These are phyloP conservation scores for Haplographium delicatum DNA, from an alignment of 495 filamentous ascomycete species.

Conservation along the genomic window DNA sequence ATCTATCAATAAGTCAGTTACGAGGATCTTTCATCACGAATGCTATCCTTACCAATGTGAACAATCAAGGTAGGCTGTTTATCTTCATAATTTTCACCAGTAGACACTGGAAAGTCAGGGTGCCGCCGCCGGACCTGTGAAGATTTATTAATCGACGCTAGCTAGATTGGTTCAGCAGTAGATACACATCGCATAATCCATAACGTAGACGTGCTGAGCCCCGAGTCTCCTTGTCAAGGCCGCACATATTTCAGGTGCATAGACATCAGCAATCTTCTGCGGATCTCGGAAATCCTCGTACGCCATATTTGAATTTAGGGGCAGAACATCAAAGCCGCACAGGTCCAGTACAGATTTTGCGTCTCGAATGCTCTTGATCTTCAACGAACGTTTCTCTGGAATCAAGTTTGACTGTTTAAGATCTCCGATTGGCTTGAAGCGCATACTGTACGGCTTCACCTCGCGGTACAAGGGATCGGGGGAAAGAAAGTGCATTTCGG, in stretches of 20 bases:
- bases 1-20: background rate
- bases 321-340: background rate
- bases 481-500: conserved; percentile 1
- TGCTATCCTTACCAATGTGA: conserved; percentile 8
- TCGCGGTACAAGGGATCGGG: background rate
- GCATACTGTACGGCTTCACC: conserved; percentile 5
- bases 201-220: background rate
- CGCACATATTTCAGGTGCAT: background rate
- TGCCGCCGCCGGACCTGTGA: conserved; percentile 2
- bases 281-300: conserved; percentile 5
- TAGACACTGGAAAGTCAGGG: background rate
- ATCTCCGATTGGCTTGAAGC: background rate
- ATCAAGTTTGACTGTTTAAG: conserved; percentile 1
- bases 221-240: background rate
- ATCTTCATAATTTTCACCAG: background rate
- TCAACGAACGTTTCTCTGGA: background rate
- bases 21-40: background rate
- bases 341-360: background rate
- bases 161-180: background rate
- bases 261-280: background rate
- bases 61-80: background rate
- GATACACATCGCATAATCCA: conserved; percentile 8
- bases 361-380: background rate
- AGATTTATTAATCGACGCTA: background rate
- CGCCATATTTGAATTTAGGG: background rate